Conservation (phyloP, 176 grass and related monocot genomes). For the Musa schizocarpa region DNA sequence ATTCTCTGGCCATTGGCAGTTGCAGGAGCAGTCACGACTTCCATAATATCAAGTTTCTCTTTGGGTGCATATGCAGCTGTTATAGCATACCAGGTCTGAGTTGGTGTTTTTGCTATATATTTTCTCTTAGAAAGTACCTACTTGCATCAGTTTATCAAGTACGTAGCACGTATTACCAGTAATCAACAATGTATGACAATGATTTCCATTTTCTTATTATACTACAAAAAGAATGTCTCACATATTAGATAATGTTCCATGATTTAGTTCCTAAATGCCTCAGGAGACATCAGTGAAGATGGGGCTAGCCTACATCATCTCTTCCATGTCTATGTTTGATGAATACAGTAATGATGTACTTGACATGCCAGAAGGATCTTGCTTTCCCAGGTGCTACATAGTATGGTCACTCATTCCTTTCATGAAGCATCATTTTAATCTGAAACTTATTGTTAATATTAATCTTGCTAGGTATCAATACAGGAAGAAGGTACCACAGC, state of each 20-base stretch:
- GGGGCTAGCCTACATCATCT: constrained; percentile 64
- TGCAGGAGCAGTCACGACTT: constrained; percentile 52
- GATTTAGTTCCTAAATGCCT: constrained; percentile 12
- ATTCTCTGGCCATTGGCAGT: constrained; percentile 94
- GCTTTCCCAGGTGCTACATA: constrained; percentile 59
- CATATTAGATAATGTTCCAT: neutral
- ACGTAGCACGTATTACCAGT: neutral
- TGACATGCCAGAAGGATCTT: constrained; percentile 91
- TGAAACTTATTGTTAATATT: neutral
- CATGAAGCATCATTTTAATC: constrained; percentile 1
- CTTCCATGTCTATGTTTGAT: constrained; percentile 84
- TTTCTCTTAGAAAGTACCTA: neutral
- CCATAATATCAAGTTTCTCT: constrained; percentile 72
- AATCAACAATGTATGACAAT: neutral
- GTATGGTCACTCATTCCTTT: constrained; percentile 6
- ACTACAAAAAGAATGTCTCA: neutral
- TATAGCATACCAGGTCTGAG: constrained; percentile 73
- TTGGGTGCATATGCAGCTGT: constrained; percentile 76
- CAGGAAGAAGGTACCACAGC: constrained; percentile 33
- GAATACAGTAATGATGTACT: constrained; percentile 96
- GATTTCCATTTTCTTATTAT: neutral
- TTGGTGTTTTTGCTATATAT: neutral
- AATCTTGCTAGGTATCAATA: constrained; percentile 52
- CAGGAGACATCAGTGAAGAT: constrained; percentile 69
- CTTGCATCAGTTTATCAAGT: neutral